phyloP scores from a whole-genome alignment of 352 stramenopile species.

The Pythium guiyangense region DNA sequence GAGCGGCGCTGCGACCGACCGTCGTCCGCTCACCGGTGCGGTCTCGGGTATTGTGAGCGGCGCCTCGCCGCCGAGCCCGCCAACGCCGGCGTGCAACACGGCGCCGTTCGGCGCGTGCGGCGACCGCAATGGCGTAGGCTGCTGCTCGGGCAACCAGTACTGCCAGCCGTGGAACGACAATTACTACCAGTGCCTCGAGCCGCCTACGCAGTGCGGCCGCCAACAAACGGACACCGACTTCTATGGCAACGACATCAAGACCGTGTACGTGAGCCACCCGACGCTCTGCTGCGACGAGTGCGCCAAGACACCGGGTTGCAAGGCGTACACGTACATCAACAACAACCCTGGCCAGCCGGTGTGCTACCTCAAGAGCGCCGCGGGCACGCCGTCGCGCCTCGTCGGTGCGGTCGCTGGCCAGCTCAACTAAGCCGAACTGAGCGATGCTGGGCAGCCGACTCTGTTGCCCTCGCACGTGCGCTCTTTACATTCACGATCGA shows the following conservation, averaged over 20 bases:
- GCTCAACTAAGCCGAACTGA: conserved; percentile 20
- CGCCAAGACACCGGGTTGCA: conserved; percentile 25
- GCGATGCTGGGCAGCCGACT: neutral
- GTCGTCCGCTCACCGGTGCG: conserved; percentile 6
- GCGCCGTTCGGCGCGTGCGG: conserved; percentile 16
- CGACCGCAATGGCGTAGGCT: conserved; percentile 5
- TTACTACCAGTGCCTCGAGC: conserved; percentile 35
- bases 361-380: conserved; percentile 40
- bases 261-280: no score
- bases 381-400: conserved; percentile 13
- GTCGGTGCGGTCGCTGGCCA: conserved; percentile 25
- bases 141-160: conserved; percentile 30
- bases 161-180: conserved; percentile 38
- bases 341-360: conserved; percentile 26
- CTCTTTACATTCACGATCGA: no score
- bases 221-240: conserved; percentile 33
- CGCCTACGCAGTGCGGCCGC: conserved; percentile 24
- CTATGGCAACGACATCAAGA: conserved; percentile 43
- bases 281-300: no score
- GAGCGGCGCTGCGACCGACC: conserved; percentile 11
- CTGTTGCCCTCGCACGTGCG: no score
- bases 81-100: no score
- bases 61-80: no score
- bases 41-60: no score
- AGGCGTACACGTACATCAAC: conserved; percentile 50